Evolutionary conservation across 345 rosid genomes (phyloP).

Genomic region (Mercurialis annua): DNA sequence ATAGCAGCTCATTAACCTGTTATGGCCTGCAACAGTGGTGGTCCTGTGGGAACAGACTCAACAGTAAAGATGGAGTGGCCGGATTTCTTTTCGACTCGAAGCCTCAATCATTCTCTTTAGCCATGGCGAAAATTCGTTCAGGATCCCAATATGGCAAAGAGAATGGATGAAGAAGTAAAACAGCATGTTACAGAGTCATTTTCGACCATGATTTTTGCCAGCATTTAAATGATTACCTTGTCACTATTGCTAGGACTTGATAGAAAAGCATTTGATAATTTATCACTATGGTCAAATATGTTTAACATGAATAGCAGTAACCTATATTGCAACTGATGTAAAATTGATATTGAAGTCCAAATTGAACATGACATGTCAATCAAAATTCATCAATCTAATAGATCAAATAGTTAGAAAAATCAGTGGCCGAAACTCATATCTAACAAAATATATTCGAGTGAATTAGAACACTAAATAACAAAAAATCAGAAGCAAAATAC

Average conservation of each 20-base stretch:
- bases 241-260: slow-evolving; percentile 37
- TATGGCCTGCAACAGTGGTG: slow-evolving; percentile 91
- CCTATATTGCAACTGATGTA: too few species aligned
- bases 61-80: slow-evolving; percentile 57
- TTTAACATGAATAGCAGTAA: too few species aligned
- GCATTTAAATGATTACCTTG: slow-evolving; percentile 54
- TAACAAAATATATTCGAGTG: too few species aligned
- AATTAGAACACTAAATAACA: not conserved
- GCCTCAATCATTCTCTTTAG: slow-evolving; percentile 54
- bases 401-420: too few species aligned
- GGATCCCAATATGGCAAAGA: slow-evolving; percentile 54
- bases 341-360: too few species aligned
- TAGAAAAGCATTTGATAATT: too few species aligned
- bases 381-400: too few species aligned
- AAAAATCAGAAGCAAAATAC: not conserved
- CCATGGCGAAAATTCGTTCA: slow-evolving; percentile 66
- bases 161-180: slow-evolving; percentile 63
- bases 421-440: too few species aligned
- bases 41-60: slow-evolving; percentile 79
- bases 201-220: slow-evolving; percentile 67
- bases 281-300: too few species aligned
- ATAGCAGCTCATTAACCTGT: slow-evolving; percentile 93
- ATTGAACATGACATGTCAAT: too few species aligned
- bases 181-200: slow-evolving; percentile 55
- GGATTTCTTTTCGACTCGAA: slow-evolving; percentile 79